Conservation (phyloP, 768 basidiomycete genomes). For the Pseudohyphozyma bogoriensis region DNA sequence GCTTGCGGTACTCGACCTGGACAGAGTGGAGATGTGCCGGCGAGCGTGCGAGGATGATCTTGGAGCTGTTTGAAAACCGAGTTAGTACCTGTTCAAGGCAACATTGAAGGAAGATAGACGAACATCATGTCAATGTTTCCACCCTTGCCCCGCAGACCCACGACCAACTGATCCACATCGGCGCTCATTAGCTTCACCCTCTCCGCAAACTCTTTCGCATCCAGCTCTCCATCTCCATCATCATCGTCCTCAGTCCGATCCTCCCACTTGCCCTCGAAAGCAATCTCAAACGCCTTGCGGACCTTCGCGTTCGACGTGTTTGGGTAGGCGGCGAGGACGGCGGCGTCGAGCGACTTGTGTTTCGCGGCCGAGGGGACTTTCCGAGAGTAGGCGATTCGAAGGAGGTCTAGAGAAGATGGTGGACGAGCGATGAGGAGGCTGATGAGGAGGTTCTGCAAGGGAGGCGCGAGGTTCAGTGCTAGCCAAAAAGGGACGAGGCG, state of each 20-base stretch:
- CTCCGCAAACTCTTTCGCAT: background rate
- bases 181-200: constrained; percentile 6
- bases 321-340: constrained; percentile 16
- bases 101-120: background rate
- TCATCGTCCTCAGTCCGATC: background rate
- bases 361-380: background rate
- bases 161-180: constrained; percentile 26
- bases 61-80: constrained; percentile 1
- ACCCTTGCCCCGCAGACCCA: constrained; percentile 14
- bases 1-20: constrained; percentile 16
- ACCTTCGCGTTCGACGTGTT: constrained; percentile 11
- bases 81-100: background rate
- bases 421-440: constrained; percentile 18
- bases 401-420: constrained; percentile 15
- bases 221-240: background rate
- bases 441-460: constrained; percentile 14
- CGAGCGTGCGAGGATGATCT: constrained; percentile 26
- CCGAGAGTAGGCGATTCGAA: constrained; percentile 21
- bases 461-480: background rate
- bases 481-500: background rate
- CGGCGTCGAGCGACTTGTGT: constrained; percentile 21
- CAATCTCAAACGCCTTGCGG: constrained; percentile 22
- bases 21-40: constrained; percentile 8
- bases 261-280: constrained; percentile 22
- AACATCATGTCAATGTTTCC: constrained; percentile 24